phyloP scores from a whole-genome alignment of 176 grass and related monocot species.

The Poa pratensis region DNA sequence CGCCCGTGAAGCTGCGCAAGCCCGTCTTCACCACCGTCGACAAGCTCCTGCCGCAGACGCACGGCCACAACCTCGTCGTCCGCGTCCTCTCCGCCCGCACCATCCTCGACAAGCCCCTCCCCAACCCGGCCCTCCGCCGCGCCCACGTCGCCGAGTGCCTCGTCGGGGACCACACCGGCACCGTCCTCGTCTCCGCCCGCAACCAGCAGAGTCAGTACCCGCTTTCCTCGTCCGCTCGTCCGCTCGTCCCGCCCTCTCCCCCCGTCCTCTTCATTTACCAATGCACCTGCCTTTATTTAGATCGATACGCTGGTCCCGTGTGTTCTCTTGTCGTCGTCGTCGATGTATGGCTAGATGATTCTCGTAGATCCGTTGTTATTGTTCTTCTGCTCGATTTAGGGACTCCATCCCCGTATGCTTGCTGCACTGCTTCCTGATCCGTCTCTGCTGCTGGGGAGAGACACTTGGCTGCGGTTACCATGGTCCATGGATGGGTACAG shows the following conservation, averaged over 20 bases:
- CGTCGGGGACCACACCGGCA: slow-evolving; percentile 56
- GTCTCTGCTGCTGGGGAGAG: neutral
- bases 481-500: neutral
- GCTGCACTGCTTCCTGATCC: neutral
- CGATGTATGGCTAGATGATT: too few relatives aligned
- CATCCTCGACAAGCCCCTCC: slow-evolving; percentile 50
- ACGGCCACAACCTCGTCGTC: slow-evolving; percentile 51
- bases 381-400: neutral
- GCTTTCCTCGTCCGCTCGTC: too few relatives aligned
- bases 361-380: too few relatives aligned
- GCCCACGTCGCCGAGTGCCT: slow-evolving; percentile 56
- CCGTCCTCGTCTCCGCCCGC: slow-evolving; percentile 62
- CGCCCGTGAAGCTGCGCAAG: slow-evolving; percentile 39
- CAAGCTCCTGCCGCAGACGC: slow-evolving; percentile 40
- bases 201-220: slow-evolving; percentile 37
- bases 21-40: slow-evolving; percentile 62
- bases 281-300: too few relatives aligned
- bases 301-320: too few relatives aligned
- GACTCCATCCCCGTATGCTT: neutral
- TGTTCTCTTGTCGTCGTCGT: too few relatives aligned
- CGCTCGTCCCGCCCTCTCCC: too few relatives aligned
- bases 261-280: too few relatives aligned
- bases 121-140: neutral
- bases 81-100: slow-evolving; percentile 46
- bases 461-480: neutral